phyloP scores from a whole-genome alignment of 2,329 filamentous ascomycete species.

The Ophiostoma ulmi region DNA sequence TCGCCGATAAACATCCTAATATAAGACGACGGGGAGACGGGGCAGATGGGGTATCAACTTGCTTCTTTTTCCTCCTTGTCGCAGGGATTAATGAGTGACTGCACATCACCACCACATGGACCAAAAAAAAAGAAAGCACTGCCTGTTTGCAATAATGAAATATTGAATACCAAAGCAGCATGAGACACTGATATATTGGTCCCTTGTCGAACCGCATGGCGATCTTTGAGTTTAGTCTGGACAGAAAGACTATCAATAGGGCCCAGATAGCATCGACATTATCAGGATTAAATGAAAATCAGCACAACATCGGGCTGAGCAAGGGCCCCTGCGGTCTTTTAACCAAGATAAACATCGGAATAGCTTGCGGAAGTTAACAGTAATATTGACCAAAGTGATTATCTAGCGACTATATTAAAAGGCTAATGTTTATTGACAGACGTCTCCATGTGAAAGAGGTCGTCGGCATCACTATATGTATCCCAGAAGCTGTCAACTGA shows the following conservation, averaged over 20 bases:
- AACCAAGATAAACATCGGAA: not conserved
- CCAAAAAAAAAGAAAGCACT: too few relatives aligned
- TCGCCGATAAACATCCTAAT: too few relatives aligned
- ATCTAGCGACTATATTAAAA: not conserved
- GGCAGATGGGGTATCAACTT: too few relatives aligned
- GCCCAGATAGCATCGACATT: not conserved
- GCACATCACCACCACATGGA: too few relatives aligned
- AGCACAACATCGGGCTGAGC: not conserved
- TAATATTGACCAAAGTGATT: not conserved
- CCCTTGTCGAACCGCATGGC: not conserved
- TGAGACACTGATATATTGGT: not conserved
- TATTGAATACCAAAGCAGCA: too few relatives aligned
- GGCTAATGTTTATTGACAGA: not conserved
- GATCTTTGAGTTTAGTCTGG: not conserved
- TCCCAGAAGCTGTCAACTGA: not conserved
- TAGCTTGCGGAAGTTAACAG: not conserved
- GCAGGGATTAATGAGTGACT: too few relatives aligned
- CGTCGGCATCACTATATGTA: not conserved
- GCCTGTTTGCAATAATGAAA: too few relatives aligned
- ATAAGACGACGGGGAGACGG: too few relatives aligned
- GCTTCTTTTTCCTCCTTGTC: too few relatives aligned
- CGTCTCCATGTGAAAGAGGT: not conserved
- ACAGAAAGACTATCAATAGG: too few relatives aligned
- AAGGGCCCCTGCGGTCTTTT: constrained; percentile 2
- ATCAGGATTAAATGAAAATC: not conserved